Base-by-base conservation (phyloP, 495 filamentous ascomycete species). In the Annulohypoxylon stygium region DNA sequence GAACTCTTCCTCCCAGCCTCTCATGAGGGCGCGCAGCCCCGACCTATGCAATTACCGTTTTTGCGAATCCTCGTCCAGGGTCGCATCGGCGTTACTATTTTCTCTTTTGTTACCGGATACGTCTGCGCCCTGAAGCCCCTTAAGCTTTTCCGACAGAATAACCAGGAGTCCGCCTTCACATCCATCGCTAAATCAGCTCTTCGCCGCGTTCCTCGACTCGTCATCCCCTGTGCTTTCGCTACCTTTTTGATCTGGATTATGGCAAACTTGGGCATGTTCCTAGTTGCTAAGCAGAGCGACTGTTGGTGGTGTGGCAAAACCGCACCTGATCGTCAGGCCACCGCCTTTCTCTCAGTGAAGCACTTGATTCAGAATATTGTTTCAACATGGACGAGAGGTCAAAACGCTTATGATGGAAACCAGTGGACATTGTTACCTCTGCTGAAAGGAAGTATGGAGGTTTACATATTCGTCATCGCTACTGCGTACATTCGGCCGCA, bases 341-440 rank as follows among this genome's bases (percentile, higher is more conserved):
- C 76, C 41, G 78, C 76, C 25, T 79, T 71, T 50, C 73, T 74
- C 2, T 78, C 79, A 30, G 71, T 85, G 45, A 82, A 81, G 55
- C 68, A 79, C 55, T 71, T 82, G 48, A 61, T 84, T 20, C 73
- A 81, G 59, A 86, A 85, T 68, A 82, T 88, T 59, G 78, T 88
- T 14, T 81, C 79, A 20, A 87, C 85, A 1, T 92, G 90, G 90
- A 87, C 87, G 9, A 83, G 78, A n/a, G 84, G 84, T 4, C 84
- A 81, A 65, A 90, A 89, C 77, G 78, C 81, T 16, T 92, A 90
- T 70, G 90, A 91, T 70, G 86, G 85, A 30, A 88, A 91, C 54
- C 89, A 90, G 73, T 92, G 90, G 90, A 89, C 90, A 4, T 71
- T 92, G 39, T 76, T 89, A n/a, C 89, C 88, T 2, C 74, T 92